phyloP scores from a whole-genome alignment of 169 alveolate genomes.

The Eimeria zaria region DNA sequence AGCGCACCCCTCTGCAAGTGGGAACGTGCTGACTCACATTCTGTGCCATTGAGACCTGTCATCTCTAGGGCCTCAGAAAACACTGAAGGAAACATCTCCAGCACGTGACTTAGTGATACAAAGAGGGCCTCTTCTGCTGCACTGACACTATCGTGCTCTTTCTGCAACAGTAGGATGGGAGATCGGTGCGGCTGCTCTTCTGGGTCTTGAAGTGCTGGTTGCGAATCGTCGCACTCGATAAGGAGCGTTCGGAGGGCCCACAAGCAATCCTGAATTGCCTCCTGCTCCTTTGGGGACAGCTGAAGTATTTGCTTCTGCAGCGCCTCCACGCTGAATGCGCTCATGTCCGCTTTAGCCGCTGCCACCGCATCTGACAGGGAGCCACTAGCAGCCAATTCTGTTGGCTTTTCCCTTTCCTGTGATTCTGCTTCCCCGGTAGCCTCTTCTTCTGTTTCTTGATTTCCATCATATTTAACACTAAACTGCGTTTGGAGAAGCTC shows the following conservation, averaged over 20 bases:
- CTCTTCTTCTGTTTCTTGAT: neutral
- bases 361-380: constrained; percentile 37
- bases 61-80: constrained; percentile 52
- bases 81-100: constrained; percentile 10
- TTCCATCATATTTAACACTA: neutral
- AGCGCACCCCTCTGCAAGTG: neutral
- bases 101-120: neutral
- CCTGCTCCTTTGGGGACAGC: neutral
- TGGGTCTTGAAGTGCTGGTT: neutral
- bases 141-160: neutral
- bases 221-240: constrained; percentile 17
- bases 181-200: neutral
- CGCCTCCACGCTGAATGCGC: neutral
- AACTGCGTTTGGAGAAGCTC: constrained; percentile 13
- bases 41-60: constrained; percentile 21
- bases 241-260: constrained; percentile 26
- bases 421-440: neutral
- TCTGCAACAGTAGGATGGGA: constrained; percentile 1
- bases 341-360: constrained; percentile 29
- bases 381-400: neutral
- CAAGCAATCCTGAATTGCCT: neutral
- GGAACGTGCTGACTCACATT: neutral
- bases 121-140: constrained; percentile 45
- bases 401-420: neutral
- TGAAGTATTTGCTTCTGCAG: neutral